phyloP scores from a whole-genome alignment of 495 filamentous ascomycete species.

The Parachaetomium inaequale region DNA sequence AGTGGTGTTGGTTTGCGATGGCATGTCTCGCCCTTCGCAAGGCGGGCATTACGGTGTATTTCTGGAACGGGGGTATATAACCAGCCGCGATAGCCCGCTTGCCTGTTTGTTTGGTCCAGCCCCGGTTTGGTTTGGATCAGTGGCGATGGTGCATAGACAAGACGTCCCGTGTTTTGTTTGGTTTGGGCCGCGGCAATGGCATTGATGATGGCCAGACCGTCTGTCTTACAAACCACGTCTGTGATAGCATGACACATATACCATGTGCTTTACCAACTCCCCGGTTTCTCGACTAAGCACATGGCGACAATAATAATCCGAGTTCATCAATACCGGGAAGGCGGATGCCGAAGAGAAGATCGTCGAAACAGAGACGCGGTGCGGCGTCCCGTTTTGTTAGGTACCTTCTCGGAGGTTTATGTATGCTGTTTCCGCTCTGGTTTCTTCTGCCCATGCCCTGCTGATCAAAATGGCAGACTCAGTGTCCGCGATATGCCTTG shows the following conservation, averaged over 20 bases:
- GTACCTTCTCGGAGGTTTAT: background rate
- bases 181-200: constrained; percentile 7
- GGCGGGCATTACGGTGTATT: too few relatives aligned
- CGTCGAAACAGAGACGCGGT: background rate
- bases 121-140: background rate
- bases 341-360: background rate
- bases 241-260: background rate
- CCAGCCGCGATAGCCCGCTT: too few relatives aligned
- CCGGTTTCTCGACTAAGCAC: background rate
- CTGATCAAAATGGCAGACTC: background rate
- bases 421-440: background rate
- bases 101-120: too few relatives aligned
- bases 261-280: background rate
- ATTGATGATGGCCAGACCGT: constrained; percentile 12
- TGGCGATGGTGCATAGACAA: background rate
- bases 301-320: background rate
- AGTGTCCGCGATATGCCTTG: too few relatives aligned
- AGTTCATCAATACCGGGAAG: background rate
- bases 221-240: background rate
- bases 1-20: too few relatives aligned
- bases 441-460: background rate
- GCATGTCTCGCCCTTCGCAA: too few relatives aligned
- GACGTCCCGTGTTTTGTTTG: constrained; percentile 9
- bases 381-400: background rate
- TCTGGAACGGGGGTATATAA: too few relatives aligned